Evolutionary conservation across 768 basidiomycete genomes (phyloP), one percentile per base, ranked within the genome.

Genomic region (Tylopilus felleus): DNA sequence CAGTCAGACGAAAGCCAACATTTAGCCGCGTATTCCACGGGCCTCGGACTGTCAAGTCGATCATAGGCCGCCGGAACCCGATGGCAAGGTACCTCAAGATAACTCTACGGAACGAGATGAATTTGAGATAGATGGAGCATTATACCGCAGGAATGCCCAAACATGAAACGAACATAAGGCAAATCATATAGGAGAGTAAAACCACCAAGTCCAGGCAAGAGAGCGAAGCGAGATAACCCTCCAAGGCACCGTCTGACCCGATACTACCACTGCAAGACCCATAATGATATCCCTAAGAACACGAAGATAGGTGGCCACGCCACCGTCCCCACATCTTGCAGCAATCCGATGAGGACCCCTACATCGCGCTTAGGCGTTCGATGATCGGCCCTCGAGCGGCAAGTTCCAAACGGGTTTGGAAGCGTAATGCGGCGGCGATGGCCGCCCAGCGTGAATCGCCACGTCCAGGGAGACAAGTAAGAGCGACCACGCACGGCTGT

Each of bases 251-350:
- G 2, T 29, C 5, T 25, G 21, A 9, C 36, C 16, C 23, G 12
- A 49, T 14, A 17, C 47, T 63, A 71, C 57, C 60, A 63, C 27
- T 51, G 60, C 61, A 65, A 59, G 23, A 66, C 61, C 71, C 71
- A 74, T 64, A 67, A 74, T n/a, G 69, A 69, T 23, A 64, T 60
- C 28, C 51, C 62, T 22, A 66, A 60, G 55, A 75, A 71, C 36
- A 69, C 43, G 25, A 62, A 36, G 3, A 75, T 44, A 12, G 75
- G 71, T 53, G 62, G 65, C 75, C 75, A 77, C 31, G 72, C 74
- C 14, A 73, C 69, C 9, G 50, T 61, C n/a, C 64, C 49, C 16
- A 71, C 61, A 35, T 77, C 75, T 33, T 51, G 51, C 17, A 61
- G 8, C 22, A 65, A 67, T 16, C 72, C 75, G 10, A 59, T 57